Conservation (phyloP, 352 stramenopile species). For the Globisporangium apiculatum region DNA sequence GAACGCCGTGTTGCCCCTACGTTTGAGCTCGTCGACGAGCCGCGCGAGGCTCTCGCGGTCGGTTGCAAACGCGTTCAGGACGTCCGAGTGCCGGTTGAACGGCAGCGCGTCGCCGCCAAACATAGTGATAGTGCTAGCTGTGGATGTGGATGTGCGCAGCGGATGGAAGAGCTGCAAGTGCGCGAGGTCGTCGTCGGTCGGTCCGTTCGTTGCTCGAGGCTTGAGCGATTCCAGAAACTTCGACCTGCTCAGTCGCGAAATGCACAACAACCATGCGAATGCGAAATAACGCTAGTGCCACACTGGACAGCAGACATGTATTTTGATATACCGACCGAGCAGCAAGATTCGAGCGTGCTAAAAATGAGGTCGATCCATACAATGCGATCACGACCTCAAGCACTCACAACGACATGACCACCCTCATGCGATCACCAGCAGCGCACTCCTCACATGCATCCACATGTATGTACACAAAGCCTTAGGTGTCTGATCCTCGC, state of each 20-base stretch:
- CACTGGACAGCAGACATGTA: background rate
- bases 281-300: background rate
- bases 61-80: constrained; percentile 52
- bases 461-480: too few relatives aligned
- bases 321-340: background rate
- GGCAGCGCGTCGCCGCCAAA: constrained; percentile 46
- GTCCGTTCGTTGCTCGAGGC: background rate
- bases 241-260: background rate
- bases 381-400: too few relatives aligned
- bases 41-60: constrained; percentile 41
- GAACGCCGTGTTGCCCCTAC: constrained; percentile 84
- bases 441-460: too few relatives aligned
- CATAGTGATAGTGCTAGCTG: constrained; percentile 37
- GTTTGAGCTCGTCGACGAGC: constrained; percentile 85
- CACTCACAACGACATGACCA: too few relatives aligned
- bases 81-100: constrained; percentile 77
- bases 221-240: constrained; percentile 12
- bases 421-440: too few relatives aligned
- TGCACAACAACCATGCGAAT: background rate
- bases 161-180: background rate
- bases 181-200: background rate
- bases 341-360: background rate
- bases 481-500: too few relatives aligned
- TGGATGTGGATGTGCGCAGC: background rate
- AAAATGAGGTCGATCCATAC: background rate